These are phyloP conservation scores for Epichloe typhina DNA, from an alignment of 2,329 filamentous ascomycete genomes.

Conservation along the genomic window DNA sequence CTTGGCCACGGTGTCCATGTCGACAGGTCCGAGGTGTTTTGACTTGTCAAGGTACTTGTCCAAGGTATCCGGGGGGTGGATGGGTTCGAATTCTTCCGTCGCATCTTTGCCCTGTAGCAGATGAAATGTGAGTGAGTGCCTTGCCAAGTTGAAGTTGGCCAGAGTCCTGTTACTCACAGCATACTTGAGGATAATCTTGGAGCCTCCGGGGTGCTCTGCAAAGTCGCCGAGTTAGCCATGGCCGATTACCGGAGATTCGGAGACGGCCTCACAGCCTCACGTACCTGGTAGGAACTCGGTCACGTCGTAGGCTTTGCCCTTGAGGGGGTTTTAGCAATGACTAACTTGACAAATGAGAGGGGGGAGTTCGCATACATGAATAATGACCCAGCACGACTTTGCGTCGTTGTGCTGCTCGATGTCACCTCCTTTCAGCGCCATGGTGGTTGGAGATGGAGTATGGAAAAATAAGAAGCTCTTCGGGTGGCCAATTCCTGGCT, in stretches of 20 bases:
- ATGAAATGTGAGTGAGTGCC: no score
- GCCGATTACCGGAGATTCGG: neutral
- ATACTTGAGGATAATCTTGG: conserved; percentile 93
- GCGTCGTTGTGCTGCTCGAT: conserved; percentile 60
- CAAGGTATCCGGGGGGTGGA: conserved; percentile 77
- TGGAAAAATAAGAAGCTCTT: no score
- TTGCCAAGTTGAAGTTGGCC: neutral
- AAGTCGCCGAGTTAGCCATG: neutral
- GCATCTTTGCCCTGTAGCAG: conserved; percentile 66
- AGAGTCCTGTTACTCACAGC: conserved; percentile 35
- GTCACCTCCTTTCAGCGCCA: conserved; percentile 37
- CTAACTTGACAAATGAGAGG: neutral
- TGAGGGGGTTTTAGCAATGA: conserved; percentile 5
- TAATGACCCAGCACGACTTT: conserved; percentile 85
- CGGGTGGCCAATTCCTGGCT: no score
- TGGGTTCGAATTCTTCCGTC: conserved; percentile 82
- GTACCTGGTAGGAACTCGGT: conserved; percentile 72
- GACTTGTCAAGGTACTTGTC: conserved; percentile 70
- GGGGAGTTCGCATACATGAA: conserved; percentile 44
- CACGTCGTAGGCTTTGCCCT: conserved; percentile 77
- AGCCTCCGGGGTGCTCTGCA: conserved; percentile 72
- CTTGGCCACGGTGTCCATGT: conserved; percentile 71
- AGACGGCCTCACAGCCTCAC: conserved; percentile 8
- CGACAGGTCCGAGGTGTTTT: conserved; percentile 80
- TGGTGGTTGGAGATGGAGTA: conserved; percentile 7